A percentile compares a stretch with the other conserved stretches of the same genome.
These are phyloP conservation scores for Leptographium wingfieldii DNA, from an alignment of 2,329 filamentous ascomycete genomes.

Conservation along the genomic window DNA sequence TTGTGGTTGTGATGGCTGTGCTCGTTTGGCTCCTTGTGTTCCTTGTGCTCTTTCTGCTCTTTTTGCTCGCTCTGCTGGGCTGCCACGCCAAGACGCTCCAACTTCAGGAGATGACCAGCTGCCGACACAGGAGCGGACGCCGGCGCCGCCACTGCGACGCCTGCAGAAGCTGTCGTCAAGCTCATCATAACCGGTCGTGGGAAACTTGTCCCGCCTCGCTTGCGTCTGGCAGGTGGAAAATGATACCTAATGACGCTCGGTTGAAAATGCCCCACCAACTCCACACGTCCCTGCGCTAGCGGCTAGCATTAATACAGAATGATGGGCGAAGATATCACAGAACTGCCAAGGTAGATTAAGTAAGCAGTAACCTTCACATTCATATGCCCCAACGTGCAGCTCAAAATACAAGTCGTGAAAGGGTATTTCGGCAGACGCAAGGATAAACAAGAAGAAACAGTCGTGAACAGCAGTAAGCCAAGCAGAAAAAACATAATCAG, in stretches of 20 bases:
- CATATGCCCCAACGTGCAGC: not conserved
- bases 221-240: not conserved
- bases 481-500: not conserved
- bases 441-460: not conserved
- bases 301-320: not conserved
- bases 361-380: no score
- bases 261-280: not conserved
- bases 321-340: not conserved
- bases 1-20: not conserved
- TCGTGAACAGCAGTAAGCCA: not conserved
- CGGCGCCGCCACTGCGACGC: not conserved
- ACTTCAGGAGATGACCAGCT: not conserved
- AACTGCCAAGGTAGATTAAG: no score
- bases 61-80: not conserved
- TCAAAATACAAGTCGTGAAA: not conserved
- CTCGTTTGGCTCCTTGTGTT: not conserved
- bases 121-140: not conserved
- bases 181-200: not conserved
- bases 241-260: not conserved
- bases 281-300: not conserved
- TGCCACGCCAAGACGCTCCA: conserved; percentile 25
- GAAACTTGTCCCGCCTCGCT: not conserved
- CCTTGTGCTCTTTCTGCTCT: not conserved
- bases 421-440: not conserved
- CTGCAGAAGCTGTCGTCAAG: not conserved